phyloP scores from a whole-genome alignment of 2,329 filamentous ascomycete species.

The Cryphonectria carpinicola region DNA sequence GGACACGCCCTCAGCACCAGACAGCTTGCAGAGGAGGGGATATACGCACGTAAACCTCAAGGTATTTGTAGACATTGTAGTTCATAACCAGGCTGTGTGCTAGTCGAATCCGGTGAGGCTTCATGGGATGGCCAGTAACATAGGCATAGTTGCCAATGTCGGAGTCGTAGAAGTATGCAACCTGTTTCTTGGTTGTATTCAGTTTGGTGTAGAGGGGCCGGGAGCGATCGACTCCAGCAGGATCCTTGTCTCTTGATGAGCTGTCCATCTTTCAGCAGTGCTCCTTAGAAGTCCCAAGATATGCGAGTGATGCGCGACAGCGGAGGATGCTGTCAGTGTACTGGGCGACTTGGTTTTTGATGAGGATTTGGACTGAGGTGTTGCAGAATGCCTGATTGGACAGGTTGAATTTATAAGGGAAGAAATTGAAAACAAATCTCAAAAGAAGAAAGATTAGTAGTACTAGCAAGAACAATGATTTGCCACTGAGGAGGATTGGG shows the following conservation, averaged over 20 bases:
- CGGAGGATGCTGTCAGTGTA: background rate
- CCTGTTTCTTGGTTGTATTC: conserved; percentile 67
- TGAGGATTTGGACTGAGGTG: background rate
- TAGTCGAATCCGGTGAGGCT: conserved; percentile 92
- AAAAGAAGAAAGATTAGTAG: background rate
- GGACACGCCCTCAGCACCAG: conserved; percentile 32
- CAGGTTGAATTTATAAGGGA: background rate
- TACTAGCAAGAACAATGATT: background rate
- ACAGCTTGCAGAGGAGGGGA: conserved; percentile 45
- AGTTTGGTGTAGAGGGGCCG: conserved; percentile 52
- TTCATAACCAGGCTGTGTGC: conserved; percentile 96
- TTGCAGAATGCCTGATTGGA: background rate
- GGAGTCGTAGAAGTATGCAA: conserved; percentile 98
- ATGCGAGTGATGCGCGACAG: background rate
- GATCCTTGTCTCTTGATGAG: conserved; percentile 32
- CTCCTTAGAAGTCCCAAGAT: background rate
- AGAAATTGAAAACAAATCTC: background rate
- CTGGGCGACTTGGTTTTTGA: background rate
- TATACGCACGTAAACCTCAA: conserved; percentile 86
- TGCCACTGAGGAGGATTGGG: background rate
- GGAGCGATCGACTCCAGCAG: conserved; percentile 45
- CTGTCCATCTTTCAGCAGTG: conserved; percentile 10
- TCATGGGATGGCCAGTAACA: conserved; percentile 97
- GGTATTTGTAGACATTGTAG: conserved; percentile 93
- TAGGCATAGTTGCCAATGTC: conserved; percentile 99